Evolutionary conservation across 192 early-diverging fungal species (phyloP).

Genomic region (Backusella mclennaniae): DNA sequence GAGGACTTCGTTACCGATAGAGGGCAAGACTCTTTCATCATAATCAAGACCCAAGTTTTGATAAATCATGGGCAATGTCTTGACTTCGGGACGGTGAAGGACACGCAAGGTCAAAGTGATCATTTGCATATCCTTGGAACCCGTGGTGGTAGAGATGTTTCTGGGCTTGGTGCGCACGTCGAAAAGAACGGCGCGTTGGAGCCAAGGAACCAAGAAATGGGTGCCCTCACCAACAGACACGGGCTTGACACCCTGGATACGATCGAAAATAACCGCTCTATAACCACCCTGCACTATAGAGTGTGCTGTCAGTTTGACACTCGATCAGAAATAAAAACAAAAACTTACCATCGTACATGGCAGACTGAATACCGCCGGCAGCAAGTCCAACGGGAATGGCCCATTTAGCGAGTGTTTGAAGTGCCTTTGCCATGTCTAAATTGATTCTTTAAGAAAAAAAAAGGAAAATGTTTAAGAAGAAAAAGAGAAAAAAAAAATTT

Average conservation of each 20-base stretch:
- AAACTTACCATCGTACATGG: slow-evolving; percentile 90
- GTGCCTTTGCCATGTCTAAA: slow-evolving; percentile 46
- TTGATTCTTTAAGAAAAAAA: not conserved
- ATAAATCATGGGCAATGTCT: slow-evolving; percentile 79
- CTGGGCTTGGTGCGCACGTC: slow-evolving; percentile 95
- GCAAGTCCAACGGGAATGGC: slow-evolving; percentile 75
- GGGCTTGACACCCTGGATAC: slow-evolving; percentile 86
- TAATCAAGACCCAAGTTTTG: slow-evolving; percentile 92
- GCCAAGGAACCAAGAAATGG: slow-evolving; percentile 97
- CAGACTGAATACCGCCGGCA: slow-evolving; percentile 70
- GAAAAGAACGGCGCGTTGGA: slow-evolving; percentile 85
- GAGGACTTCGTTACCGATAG: slow-evolving; percentile 98
- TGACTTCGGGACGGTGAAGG: slow-evolving; percentile 81
- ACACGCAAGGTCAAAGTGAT: slow-evolving; percentile 92
- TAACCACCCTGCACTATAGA: slow-evolving; percentile 88
- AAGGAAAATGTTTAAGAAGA: not conserved
- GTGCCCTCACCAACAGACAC: slow-evolving; percentile 88
- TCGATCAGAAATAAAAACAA: not conserved
- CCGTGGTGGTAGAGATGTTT: slow-evolving; percentile 98
- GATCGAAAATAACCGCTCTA: slow-evolving; percentile 97
- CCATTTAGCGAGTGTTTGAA: slow-evolving; percentile 74
- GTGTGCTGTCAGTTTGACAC: not conserved
- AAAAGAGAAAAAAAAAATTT: slow-evolving; percentile 1
- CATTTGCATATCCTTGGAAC: slow-evolving; percentile 99
- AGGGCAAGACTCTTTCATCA: slow-evolving; percentile 95